Base-by-base conservation (phyloP, 116 monocot species). In the Zostera marina region DNA sequence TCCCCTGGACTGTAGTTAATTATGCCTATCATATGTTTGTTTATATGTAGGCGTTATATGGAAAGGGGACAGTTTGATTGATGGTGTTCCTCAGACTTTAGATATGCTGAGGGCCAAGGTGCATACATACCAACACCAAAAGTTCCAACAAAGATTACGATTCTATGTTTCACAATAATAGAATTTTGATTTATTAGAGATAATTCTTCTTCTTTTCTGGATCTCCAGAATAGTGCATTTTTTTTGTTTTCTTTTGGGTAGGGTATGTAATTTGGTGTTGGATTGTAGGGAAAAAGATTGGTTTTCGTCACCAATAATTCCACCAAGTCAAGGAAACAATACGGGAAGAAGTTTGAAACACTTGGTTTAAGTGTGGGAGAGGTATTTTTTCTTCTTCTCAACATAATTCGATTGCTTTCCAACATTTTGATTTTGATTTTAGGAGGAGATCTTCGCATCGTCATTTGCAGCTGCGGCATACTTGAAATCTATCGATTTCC, bases 391-490 rank as follows among this genome's bases (percentile, higher is more conserved):
- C n/a, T 55, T 40, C 14, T 61, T 26, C 15, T 17, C 9, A 45
- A 20, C 19, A n/a, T 40, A 5, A 12, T 43, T 44, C 11, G 7
- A 24, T 32, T 47, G 47, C 22, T 60, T 16, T 9, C 52, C 5
- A 11, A 40, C 20, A n/a, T 49, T 26, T 63, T 38, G 22, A 40
- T 63, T 49, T 19, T 17, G 52, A 0, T 47, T 65, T 59, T 64
- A 86, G 90, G 98, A 98, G 61, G 98, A 90, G 69, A 98, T 98
- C 12, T 98, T 98, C 79, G 98, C 98, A 11, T 98, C 90, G 8
- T 98, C 98, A 23, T 98, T 98, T 68, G 90, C 98, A 45, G 98
- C 90, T 5, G 90, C 98, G 20, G 98, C 90, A 21, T 98, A 98
- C 64, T 73, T 98, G 68, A 79, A 80, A 64, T 98, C 98, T 2